Conservation (phyloP, 805 yeast genomes). For the Ogataea corticis region DNA sequence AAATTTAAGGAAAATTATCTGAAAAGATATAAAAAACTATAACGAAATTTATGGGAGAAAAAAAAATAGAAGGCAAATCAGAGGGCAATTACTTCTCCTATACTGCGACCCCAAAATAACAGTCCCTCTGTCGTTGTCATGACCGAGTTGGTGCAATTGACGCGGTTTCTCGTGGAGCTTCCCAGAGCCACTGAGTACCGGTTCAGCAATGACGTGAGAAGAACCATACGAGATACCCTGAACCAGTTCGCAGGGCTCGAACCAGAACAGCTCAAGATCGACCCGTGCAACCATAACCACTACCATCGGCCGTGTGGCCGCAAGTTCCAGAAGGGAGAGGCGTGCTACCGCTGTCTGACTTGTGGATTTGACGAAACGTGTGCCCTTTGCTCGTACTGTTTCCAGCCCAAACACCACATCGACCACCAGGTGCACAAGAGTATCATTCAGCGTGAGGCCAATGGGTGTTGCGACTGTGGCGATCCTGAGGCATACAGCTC, state of each 20-base stretch:
- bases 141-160: conserved; percentile 17
- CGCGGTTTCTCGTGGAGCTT: conserved; percentile 39
- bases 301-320: conserved; percentile 72
- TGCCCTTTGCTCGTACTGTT: conserved; percentile 80
- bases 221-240: conserved; percentile 43
- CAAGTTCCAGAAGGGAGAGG: conserved; percentile 74
- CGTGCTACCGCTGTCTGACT: conserved; percentile 73
- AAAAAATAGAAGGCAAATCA: neutral
- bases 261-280: conserved; percentile 21
- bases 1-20: neutral
- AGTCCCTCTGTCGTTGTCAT: too few species aligned
- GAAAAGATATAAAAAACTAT: neutral
- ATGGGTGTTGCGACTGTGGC: conserved; percentile 89
- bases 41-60: neutral
- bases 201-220: conserved; percentile 32
- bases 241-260: conserved; percentile 14
- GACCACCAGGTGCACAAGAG: conserved; percentile 72
- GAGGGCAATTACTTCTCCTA: neutral
- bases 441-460: conserved; percentile 62
- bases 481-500: conserved; percentile 80
- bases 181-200: conserved; percentile 37
- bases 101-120: neutral
- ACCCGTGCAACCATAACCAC: conserved; percentile 41
- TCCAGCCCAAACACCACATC: conserved; percentile 61
- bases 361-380: conserved; percentile 82